These are phyloP conservation scores for Neonectria hederae DNA, from an alignment of 2,329 filamentous ascomycete species.

Conservation along the genomic window DNA sequence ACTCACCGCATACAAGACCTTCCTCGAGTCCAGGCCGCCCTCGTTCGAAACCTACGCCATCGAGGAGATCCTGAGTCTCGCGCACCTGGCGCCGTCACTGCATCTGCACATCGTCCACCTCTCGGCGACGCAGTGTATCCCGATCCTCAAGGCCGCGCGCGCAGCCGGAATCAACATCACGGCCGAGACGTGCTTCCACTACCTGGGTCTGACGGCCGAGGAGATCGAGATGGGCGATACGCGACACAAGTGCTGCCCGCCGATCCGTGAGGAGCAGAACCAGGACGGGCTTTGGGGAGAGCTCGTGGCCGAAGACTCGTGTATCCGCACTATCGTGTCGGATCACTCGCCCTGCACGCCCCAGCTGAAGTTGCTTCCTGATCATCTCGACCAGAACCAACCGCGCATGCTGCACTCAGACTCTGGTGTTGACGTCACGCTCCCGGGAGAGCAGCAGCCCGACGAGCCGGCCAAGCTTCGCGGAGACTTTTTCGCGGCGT, in stretches of 20 bases:
- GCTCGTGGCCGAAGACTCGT: conserved; percentile 73
- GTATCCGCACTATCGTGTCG: conserved; percentile 90
- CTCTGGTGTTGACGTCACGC: conserved; percentile 62
- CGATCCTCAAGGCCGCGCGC: conserved; percentile 79
- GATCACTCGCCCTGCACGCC: conserved; percentile 98
- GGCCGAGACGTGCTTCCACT: conserved; percentile 96
- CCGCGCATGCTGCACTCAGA: conserved; percentile 59
- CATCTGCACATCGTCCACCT: conserved; percentile 94
- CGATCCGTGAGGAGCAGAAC: conserved; percentile 83
- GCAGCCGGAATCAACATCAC: conserved; percentile 82
- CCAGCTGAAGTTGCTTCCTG: conserved; percentile 87
- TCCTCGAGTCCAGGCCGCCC: conserved; percentile 88
- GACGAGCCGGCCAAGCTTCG: conserved; percentile 48
- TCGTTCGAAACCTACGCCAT: conserved; percentile 93
- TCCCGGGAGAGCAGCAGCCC: conserved; percentile 38
- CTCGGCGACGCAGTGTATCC: conserved; percentile 88
- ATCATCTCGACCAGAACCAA: conserved; percentile 58
- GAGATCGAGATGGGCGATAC: conserved; percentile 86
- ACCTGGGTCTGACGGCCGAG: conserved; percentile 85
- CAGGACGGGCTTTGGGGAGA: conserved; percentile 90
- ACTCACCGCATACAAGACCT: conserved; percentile 84
- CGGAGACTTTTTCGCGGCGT: conserved; percentile 94
- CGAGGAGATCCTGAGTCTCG: conserved; percentile 83
- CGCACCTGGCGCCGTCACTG: conserved; percentile 80
- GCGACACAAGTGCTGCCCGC: conserved; percentile 93